Base-by-base conservation (phyloP, 2,329 filamentous ascomycete species). In the Fusarium nanum region DNA sequence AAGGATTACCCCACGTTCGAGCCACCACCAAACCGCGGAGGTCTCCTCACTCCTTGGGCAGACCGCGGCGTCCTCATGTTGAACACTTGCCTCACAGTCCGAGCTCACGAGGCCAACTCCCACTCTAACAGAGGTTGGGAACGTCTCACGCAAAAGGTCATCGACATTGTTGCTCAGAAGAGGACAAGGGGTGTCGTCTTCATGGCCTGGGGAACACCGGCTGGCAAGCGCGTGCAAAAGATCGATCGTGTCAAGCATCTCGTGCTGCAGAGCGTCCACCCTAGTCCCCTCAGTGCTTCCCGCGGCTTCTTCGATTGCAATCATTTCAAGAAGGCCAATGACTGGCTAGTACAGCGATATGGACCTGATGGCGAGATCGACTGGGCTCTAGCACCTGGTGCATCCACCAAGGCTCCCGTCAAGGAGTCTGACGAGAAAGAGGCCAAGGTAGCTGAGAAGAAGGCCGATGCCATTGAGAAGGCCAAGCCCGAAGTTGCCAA, bases 21-120 rank as follows among this genome's bases (percentile, higher is more conserved):
- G 49, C 81, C 88, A 5, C 96, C 95, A 0, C 88, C 93, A 3
- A 92, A 93, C 64, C 91, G 90, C 40, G 90, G 90, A 44, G 96
- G 96, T 13, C 87, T 97, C 0, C 86, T 99, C 22, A 98, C 91
- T 0, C 93, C 94, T 0, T 99, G 96, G 96, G 95, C 96, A 1
- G 92, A 98, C 73, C 91, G 92, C 53, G 96, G 96, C 50, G 94
- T 99, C 7, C 86, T 99, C 44, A 87, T 99, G 82, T 87, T 99
- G 71, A 99, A 99, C 79, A 97, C 96, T 1, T 97, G 94, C 79
- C 85, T 99, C 58, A 99, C 96, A 0, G 96, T 99, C 20, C 92
- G 93, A 25, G 93, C 93, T 1, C 92, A 97, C 77, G 89, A 97
- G 73, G 91, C 96, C 48, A 95, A 96, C 78, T 93, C 89, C 28